A percentile compares a stretch with the other conserved stretches of the same genome.
phyloP scores from a whole-genome alignment of 176 grass and related monocot species.

The Poa annua region DNA sequence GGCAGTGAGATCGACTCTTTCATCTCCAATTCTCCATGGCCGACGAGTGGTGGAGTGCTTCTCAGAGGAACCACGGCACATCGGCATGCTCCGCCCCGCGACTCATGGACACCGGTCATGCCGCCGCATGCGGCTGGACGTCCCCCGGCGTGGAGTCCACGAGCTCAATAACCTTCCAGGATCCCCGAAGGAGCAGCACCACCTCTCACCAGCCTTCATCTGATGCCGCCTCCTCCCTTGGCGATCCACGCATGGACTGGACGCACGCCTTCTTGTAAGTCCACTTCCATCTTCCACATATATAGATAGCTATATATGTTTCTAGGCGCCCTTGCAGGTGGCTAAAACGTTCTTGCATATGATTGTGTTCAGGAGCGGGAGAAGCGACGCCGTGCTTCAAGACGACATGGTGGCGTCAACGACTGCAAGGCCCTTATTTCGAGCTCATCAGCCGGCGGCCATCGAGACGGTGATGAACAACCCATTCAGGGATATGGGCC shows the following conservation, averaged over 20 bases:
- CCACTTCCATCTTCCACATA: neutral
- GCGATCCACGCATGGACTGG: conserved; percentile 57
- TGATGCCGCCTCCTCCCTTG: conserved; percentile 50
- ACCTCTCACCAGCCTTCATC: conserved; percentile 39
- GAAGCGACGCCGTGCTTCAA: conserved; percentile 52
- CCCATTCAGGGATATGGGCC: conserved; percentile 38
- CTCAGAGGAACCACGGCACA: conserved; percentile 44
- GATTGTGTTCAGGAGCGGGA: conserved; percentile 48
- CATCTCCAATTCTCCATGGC: conserved; percentile 45
- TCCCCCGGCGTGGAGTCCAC: conserved; percentile 51
- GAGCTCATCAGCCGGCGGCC: conserved; percentile 17
- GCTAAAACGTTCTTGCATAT: neutral
- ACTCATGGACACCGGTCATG: conserved; percentile 26
- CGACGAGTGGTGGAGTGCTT: conserved; percentile 57
- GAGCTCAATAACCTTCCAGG: conserved; percentile 60
- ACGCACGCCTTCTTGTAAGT: conserved; percentile 59
- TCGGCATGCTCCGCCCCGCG: conserved; percentile 49
- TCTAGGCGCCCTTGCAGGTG: neutral
- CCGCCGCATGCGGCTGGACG: conserved; percentile 44
- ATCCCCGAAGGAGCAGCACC: conserved; percentile 34
- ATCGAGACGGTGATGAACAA: conserved; percentile 31
- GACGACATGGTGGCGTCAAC: conserved; percentile 35
- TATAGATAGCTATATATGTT: neutral
- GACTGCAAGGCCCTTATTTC: neutral
- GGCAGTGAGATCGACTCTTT: conserved; percentile 1